These are phyloP conservation scores for Hylodesmum podocarpum DNA, from an alignment of 306 rosid genomes.

Conservation along the genomic window DNA sequence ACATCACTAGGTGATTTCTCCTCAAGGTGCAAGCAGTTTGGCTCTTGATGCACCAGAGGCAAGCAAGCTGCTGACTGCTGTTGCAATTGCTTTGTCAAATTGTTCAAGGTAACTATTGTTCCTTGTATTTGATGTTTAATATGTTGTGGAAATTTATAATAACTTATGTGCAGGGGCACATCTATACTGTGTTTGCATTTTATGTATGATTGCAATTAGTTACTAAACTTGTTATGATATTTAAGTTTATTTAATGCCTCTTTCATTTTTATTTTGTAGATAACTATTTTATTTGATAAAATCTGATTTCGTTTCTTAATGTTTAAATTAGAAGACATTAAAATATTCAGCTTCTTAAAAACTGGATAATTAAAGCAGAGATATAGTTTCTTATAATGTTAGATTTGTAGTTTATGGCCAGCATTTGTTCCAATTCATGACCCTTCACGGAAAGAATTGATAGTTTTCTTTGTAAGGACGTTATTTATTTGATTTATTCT, in stretches of 20 bases:
- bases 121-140: constrained; percentile 25
- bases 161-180: background rate
- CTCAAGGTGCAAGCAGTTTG: constrained; percentile 80
- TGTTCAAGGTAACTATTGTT: constrained; percentile 64
- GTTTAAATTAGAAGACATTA: background rate
- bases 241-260: background rate
- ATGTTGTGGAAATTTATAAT: background rate
- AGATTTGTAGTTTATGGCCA: constrained; percentile 71
- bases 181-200: background rate
- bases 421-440: constrained; percentile 87
- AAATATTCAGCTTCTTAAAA: background rate
- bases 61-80: constrained; percentile 88
- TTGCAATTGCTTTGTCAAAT: constrained; percentile 88
- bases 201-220: background rate
- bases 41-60: constrained; percentile 83
- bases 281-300: background rate
- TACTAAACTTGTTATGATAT: constrained; percentile 3
- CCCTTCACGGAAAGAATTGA: constrained; percentile 55
- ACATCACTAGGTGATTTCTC: constrained; percentile 63
- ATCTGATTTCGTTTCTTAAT: background rate
- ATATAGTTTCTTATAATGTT: constrained; percentile 27
- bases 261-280: background rate
- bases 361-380: background rate
- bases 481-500: background rate
- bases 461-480: background rate